phyloP scores from a whole-genome alignment of 2,329 filamentous ascomycete species.

The Coniochaeta ligniaria region DNA sequence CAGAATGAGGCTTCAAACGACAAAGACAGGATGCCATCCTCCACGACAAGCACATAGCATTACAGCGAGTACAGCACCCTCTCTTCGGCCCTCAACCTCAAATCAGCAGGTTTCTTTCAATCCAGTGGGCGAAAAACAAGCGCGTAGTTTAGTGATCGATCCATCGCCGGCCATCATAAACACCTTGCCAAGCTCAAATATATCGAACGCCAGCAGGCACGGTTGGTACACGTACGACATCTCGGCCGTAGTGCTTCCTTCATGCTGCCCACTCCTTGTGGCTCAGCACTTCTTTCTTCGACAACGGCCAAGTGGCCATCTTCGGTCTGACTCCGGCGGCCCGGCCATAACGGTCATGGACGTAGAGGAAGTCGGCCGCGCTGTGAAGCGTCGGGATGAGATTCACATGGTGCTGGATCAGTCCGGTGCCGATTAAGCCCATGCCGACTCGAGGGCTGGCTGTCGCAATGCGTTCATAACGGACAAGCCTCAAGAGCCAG shows the following conservation, averaged over 20 bases:
- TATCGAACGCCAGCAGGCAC: background rate
- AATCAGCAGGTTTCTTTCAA: too few relatives aligned
- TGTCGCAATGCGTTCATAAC: conserved; percentile 21
- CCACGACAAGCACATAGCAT: background rate
- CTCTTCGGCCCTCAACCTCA: background rate
- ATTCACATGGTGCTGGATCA: conserved; percentile 21
- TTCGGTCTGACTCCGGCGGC: conserved; percentile 20
- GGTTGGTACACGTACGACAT: background rate
- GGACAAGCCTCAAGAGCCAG: conserved; percentile 13
- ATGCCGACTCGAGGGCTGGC: conserved; percentile 16
- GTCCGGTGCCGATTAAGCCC: conserved; percentile 17
- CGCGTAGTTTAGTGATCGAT: background rate
- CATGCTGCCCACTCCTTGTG: conserved; percentile 13
- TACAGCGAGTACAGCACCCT: background rate
- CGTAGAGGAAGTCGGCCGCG: conserved; percentile 17
- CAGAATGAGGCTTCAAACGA: background rate
- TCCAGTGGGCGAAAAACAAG: background rate
- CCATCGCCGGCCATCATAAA: background rate
- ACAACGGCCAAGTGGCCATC: conserved; percentile 22
- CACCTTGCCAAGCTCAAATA: background rate
- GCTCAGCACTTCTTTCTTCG: conserved; percentile 14
- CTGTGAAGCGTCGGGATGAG: conserved; percentile 17
- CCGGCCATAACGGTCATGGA: conserved; percentile 11
- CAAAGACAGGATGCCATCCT: background rate
- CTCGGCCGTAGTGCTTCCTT: background rate